Conservation (phyloP, 2,329 filamentous ascomycete species). For the Daldinia sp. region DNA sequence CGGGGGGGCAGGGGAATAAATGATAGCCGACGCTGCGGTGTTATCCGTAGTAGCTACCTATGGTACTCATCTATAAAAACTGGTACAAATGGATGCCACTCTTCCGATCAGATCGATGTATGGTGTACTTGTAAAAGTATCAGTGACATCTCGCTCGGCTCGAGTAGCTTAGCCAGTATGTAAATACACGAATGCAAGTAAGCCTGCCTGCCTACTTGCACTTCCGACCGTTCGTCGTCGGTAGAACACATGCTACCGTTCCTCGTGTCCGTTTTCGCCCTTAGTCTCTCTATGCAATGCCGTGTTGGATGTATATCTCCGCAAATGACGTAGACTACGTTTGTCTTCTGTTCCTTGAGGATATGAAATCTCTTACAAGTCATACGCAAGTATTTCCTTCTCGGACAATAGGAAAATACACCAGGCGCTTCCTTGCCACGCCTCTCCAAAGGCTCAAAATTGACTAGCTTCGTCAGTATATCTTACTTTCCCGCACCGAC, state of each 20-base stretch:
- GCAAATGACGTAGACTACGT: neutral
- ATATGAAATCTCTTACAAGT: slow-evolving; percentile 5
- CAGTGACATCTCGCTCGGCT: neutral
- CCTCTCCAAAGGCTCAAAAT: neutral
- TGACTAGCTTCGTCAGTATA: neutral
- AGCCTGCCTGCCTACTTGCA: neutral
- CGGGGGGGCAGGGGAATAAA: too few species aligned
- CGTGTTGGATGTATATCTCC: neutral
- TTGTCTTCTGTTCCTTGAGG: neutral
- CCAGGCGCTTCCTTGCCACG: neutral
- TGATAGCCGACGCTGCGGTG: neutral
- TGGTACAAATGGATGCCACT: slow-evolving; percentile 4
- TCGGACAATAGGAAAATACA: slow-evolving; percentile 6
- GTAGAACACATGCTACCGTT: neutral
- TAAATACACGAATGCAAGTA: neutral
- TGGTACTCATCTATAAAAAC: slow-evolving; percentile 32
- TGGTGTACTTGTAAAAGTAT: too few species aligned
- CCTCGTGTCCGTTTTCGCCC: neutral
- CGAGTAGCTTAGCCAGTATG: neutral
- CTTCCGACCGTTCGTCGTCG: neutral
- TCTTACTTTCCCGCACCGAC: slow-evolving; percentile 44
- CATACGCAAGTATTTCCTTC: neutral
- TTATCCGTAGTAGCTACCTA: slow-evolving; percentile 20
- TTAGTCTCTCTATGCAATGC: slow-evolving; percentile 1
- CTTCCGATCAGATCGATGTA: neutral